Base-by-base conservation (phyloP, 176 grass and related monocot genomes). In the Poa pratensis region DNA sequence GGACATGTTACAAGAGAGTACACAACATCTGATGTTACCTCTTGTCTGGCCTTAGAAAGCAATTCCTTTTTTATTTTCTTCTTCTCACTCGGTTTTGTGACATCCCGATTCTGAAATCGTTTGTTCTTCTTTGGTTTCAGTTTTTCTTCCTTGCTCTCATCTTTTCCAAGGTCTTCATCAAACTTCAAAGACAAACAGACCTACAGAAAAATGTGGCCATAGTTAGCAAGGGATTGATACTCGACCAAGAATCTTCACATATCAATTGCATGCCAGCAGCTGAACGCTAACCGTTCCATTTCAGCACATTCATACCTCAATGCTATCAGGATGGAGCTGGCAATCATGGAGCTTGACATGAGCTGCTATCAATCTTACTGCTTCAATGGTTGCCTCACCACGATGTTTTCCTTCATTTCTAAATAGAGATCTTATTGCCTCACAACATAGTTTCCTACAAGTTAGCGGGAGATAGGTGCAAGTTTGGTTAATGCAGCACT, bases 401-500 rank as follows among this genome's bases (percentile, higher is more conserved):
- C 90, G 91, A 82, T 98, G 93, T 59, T 98, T 98, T 87, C 93
- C 96, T 87, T 96, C 93, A 86, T 95, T 94, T 83, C 80, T 69
- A 86, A 98, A 98, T 66, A 96, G 71, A 34, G 89, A 94, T 78
- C 75, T 87, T 84, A 94, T 92, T 35, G 91, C 78, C 80, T 92
- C 90, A 88, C 86, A 92, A 90, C 93, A 98, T 52, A 94, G 82
- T 70, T 94, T 94, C 86, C 96, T 98, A 78, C 76, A 83, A 82
- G 30, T 63, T 69, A 24, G 50, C 74, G 51, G 58, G 64, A 61
- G 59, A 28, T 43, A 45, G 24, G 53, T 79, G 43, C 42, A 83
- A 77, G 43, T 85, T 39, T 61, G 82, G 23, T 62, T 53, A 15
- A 59, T 55, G 18, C 68, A 30, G 22, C 17, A 5, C 54, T 52